Evolutionary conservation across 495 filamentous ascomycete species (phyloP).

Genomic region (Lophium mytilinum): DNA sequence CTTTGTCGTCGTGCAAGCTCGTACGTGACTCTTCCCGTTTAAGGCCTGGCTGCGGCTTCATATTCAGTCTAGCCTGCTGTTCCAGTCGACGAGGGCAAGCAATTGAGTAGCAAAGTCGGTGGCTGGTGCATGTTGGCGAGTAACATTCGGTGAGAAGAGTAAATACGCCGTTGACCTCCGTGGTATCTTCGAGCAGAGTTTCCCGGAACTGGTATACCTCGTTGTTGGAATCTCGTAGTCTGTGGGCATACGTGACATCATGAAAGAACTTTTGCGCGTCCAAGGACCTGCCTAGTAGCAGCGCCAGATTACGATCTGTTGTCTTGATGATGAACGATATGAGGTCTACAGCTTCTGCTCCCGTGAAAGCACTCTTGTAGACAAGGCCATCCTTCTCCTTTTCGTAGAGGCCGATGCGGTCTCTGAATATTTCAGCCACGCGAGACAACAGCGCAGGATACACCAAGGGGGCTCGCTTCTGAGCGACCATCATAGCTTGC

Average conservation of each 20-base stretch:
- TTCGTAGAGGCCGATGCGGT: constrained; percentile 72
- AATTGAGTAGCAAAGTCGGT: constrained; percentile 96
- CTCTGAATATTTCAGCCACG: constrained; percentile 84
- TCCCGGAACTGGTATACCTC: constrained; percentile 98
- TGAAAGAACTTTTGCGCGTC: constrained; percentile 99
- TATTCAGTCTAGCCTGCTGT: constrained; percentile 86
- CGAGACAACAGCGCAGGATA: constrained; percentile 87
- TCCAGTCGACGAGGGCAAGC: constrained; percentile 91
- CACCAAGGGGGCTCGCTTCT: constrained; percentile 64
- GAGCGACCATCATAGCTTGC: constrained; percentile 43
- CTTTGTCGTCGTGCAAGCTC: constrained; percentile 77
- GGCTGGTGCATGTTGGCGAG: constrained; percentile 90
- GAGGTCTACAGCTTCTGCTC: constrained; percentile 89
- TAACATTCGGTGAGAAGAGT: constrained; percentile 95
- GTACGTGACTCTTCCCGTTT: constrained; percentile 70
- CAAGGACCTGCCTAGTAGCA: constrained; percentile 85
- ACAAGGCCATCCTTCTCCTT: constrained; percentile 93
- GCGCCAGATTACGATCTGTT: constrained; percentile 86
- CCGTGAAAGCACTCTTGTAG: constrained; percentile 94
- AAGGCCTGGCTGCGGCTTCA: constrained; percentile 83
- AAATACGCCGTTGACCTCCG: constrained; percentile 92
- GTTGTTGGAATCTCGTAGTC: constrained; percentile 76
- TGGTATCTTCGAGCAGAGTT: constrained; percentile 80
- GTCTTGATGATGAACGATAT: constrained; percentile 94
- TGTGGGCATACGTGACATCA: constrained; percentile 97